These are phyloP conservation scores for Agrocybe chaxingu DNA, from an alignment of 768 basidiomycete genomes.

Conservation along the genomic window DNA sequence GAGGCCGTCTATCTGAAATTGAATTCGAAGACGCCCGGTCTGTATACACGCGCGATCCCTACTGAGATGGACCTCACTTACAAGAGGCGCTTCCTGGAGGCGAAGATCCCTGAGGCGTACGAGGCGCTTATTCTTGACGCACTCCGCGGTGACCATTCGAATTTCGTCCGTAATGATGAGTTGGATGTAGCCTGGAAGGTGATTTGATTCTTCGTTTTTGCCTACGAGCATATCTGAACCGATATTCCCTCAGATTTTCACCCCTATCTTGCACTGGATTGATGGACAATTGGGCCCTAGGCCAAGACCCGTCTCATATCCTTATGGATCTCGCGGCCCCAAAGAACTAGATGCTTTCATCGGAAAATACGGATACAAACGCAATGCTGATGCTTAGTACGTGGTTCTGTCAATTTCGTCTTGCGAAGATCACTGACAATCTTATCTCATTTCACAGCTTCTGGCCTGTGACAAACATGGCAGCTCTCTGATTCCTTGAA, in stretches of 20 bases:
- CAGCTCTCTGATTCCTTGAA: conserved; percentile 41
- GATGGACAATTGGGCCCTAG: conserved; percentile 66
- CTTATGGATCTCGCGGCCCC: conserved; percentile 96
- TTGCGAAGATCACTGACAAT: conserved; percentile 2
- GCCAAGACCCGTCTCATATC: conserved; percentile 76
- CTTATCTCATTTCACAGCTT: conserved; percentile 36
- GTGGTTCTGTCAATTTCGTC: conserved; percentile 28
- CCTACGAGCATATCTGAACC: not conserved
- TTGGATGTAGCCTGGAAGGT: conserved; percentile 98
- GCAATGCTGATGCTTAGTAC: conserved; percentile 68
- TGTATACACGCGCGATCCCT: conserved; percentile 86
- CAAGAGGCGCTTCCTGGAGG: conserved; percentile 88
- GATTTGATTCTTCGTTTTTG: conserved; percentile 16
- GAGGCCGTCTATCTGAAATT: conserved; percentile 97
- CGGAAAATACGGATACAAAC: conserved; percentile 71
- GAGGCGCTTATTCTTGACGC: conserved; percentile 95
- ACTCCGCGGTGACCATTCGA: conserved; percentile 96
- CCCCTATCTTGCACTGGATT: conserved; percentile 94
- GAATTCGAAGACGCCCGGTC: conserved; percentile 92
- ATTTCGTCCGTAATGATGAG: conserved; percentile 98
- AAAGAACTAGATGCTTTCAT: conserved; percentile 78
- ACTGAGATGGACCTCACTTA: conserved; percentile 99
- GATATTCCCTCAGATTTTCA: conserved; percentile 66
- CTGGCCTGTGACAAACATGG: conserved; percentile 72
- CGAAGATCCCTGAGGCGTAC: conserved; percentile 94